Evolutionary conservation across 306 rosid genomes (phyloP), one percentile per base, ranked within the genome.

Genomic region (Acacia acuminata): DNA sequence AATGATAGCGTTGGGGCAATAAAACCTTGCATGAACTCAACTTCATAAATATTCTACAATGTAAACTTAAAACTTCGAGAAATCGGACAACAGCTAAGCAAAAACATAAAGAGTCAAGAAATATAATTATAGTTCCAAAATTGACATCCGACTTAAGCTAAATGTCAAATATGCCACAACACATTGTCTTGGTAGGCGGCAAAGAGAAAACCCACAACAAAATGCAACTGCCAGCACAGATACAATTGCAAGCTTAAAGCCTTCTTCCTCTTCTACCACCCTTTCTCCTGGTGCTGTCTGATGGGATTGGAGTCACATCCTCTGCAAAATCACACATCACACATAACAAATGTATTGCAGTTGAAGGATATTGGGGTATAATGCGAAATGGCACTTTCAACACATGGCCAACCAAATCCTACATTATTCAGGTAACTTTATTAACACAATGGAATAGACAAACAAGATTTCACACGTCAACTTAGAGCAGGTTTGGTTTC

Each of bases 231-330:
- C 48, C 27, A 16, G 65, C 20, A 47, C 27, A 58, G 24, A 78
- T 10, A 10, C 38, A 64, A 82, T 32, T 42, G 17, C 77, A 83
- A 40, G 64, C 87, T 88, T 83, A 93, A 55, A 93, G 91, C 89
- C 97, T 87, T 82, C 95, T 88, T 40, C 95, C 97, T 82, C 97
- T 90, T 82, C 97, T 87, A 9, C 97, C 97, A 82, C 97, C 92
- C 95, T 91, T 93, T 87, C 97, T 83, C 32, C 95, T 93, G 44
- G 97, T 93, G 89, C 94, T 89, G 19, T 91, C 97, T 0, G 95
- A 89, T 8, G 97, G 97, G 77, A 93, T 91, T 5, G 94, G 95
- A 66, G 97, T 93, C 44, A 91, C 95, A 55, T 93, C 97, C 97
- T 93, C 95, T 93, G 92, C 60, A 89, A 89, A 60, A 50, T 22